phyloP scores from a whole-genome alignment of 2,329 filamentous ascomycete genomes.

The Arthrobotrys pseudoclavata region DNA sequence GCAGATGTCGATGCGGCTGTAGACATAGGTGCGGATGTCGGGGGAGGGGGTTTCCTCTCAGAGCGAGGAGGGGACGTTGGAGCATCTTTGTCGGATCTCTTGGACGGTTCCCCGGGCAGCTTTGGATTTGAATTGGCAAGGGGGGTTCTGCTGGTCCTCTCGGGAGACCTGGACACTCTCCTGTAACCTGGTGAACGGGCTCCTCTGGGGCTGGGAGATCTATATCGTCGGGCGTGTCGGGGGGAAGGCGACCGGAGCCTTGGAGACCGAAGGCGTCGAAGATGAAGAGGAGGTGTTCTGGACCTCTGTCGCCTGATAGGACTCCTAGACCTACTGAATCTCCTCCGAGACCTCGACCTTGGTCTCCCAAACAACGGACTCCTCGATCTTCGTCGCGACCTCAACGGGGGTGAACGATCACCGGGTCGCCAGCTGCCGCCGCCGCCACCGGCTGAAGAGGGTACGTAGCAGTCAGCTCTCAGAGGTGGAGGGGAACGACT shows the following conservation, averaged over 20 bases:
- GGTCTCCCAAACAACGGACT: conserved; percentile 54
- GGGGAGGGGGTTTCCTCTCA: conserved; percentile 23
- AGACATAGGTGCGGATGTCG: neutral
- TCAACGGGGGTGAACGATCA: conserved; percentile 43
- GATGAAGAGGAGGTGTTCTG: conserved; percentile 36
- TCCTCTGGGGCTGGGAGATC: conserved; percentile 47
- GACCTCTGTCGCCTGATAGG: conserved; percentile 33
- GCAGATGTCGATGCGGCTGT: neutral
- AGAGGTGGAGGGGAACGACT: conserved; percentile 61
- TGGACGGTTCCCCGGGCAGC: conserved; percentile 17
- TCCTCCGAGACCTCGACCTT: conserved; percentile 47
- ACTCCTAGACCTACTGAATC: conserved; percentile 43
- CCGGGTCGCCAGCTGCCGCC: conserved; percentile 60
- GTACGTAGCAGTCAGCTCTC: conserved; percentile 63
- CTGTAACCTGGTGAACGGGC: conserved; percentile 39
- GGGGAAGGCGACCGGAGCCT: conserved; percentile 42
- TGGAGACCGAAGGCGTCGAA: conserved; percentile 41
- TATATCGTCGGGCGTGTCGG: conserved; percentile 29
- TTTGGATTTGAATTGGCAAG: conserved; percentile 14
- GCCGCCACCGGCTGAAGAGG: conserved; percentile 56
- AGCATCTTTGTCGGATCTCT: conserved; percentile 47
- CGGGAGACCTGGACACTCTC: conserved; percentile 42
- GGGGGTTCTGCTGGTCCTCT: conserved; percentile 40
- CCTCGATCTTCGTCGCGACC: conserved; percentile 43
- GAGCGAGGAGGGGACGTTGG: conserved; percentile 42